Conservation (phyloP, 2,329 filamentous ascomycete species). For the Pleurostoma richardsiae region DNA sequence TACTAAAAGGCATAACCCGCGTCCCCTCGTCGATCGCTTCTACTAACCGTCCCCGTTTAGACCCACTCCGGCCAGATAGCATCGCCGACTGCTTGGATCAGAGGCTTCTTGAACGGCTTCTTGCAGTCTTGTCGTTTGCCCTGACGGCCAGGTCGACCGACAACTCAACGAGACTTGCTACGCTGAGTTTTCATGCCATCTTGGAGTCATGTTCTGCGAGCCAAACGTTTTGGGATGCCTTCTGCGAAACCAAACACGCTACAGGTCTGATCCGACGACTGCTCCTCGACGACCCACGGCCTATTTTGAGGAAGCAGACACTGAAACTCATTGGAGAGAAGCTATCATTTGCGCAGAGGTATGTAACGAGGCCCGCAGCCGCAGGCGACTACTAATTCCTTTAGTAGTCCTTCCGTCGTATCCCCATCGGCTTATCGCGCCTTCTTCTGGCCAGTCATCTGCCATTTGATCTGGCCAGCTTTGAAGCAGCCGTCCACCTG, state of each 20-base stretch:
- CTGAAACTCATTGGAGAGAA: constrained; percentile 25
- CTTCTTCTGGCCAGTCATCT: constrained; percentile 42
- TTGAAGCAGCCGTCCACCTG: constrained; percentile 25
- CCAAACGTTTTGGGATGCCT: constrained; percentile 30
- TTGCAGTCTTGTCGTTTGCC: constrained; percentile 18
- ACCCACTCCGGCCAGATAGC: constrained; percentile 10
- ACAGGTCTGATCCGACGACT: constrained; percentile 24
- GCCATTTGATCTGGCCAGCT: constrained; percentile 29
- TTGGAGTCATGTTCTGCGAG: constrained; percentile 33
- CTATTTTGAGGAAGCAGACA: constrained; percentile 27
- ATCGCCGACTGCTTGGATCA: constrained; percentile 15
- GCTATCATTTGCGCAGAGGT: constrained; percentile 7
- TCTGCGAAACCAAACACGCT: constrained; percentile 20
- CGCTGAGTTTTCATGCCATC: constrained; percentile 30
- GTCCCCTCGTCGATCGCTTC: constrained; percentile 9
- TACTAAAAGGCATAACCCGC: constrained; percentile 44
- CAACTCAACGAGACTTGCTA: constrained; percentile 22
- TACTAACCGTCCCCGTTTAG: constrained; percentile 14
- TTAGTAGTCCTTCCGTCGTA: constrained; percentile 17
- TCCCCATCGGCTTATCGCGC: constrained; percentile 31
- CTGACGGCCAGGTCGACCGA: constrained; percentile 15
- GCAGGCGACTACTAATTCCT: background rate
- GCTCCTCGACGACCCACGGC: constrained; percentile 29
- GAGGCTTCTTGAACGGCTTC: constrained; percentile 20
- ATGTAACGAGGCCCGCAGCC: constrained; percentile 6